Percentiles rank a stretch among this genome's conserved stretches.
Conservation (phyloP, 768 basidiomycete species). For the Naematelia aurantialba region DNA sequence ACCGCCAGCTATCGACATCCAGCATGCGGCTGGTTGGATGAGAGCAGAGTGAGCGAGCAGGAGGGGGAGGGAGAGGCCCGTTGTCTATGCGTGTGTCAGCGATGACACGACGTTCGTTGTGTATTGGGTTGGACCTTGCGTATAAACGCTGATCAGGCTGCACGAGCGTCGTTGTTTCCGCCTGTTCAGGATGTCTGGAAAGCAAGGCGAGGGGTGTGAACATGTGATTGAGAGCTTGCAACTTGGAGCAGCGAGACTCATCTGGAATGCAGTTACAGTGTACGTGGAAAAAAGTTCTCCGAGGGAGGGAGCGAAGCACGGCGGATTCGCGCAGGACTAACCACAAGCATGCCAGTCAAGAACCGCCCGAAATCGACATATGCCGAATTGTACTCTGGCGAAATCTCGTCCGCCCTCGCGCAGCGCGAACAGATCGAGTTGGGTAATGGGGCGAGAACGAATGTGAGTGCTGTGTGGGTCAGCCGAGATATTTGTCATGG, state of each 20-base stretch:
- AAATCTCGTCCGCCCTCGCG: conserved; percentile 76
- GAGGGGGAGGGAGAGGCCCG: conserved; percentile 87
- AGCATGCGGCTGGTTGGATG: conserved; percentile 76
- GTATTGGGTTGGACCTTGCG: not conserved
- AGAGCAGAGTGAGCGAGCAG: conserved; percentile 87
- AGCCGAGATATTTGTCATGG: not conserved
- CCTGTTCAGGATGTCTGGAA: no score
- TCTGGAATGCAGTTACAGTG: not conserved
- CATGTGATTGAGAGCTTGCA: no score
- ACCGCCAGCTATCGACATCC: conserved; percentile 93
- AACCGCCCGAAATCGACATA: conserved; percentile 86
- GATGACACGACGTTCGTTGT: not conserved
- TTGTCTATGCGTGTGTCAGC: conserved; percentile 42
- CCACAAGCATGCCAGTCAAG: conserved; percentile 81
- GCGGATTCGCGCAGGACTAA: no score
- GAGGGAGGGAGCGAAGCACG: no score
- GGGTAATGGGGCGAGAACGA: conserved; percentile 91
- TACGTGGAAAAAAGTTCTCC: no score
- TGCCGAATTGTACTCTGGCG: conserved; percentile 62
- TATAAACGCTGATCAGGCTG: no score
- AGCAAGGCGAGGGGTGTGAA: no score
- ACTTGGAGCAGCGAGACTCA: not conserved
- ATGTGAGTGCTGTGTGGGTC: conserved; percentile 68
- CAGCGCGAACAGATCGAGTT: conserved; percentile 93
- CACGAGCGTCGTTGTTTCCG: no score